phyloP scores from a whole-genome alignment of 2,329 filamentous ascomycete genomes.

The Corinectria fuckeliana region DNA sequence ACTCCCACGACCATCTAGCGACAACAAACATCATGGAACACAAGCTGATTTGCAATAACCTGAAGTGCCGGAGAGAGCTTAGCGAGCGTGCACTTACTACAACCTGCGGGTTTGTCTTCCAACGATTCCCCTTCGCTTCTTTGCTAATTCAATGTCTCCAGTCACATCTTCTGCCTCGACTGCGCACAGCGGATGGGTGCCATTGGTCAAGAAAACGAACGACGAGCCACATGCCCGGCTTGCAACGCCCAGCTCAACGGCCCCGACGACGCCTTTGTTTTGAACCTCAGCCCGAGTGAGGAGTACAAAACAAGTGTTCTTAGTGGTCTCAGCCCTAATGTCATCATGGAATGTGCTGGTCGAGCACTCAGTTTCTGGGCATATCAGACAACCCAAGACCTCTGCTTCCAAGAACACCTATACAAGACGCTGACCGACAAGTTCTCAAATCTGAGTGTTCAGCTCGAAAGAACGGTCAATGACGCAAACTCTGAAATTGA shows the following conservation, averaged over 20 bases:
- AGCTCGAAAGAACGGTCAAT: slow-evolving; percentile 75
- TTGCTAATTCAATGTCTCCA: slow-evolving; percentile 42
- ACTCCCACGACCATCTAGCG: background rate
- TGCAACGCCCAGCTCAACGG: slow-evolving; percentile 73
- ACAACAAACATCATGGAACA: slow-evolving; percentile 72
- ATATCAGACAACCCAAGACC: slow-evolving; percentile 85
- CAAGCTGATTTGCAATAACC: slow-evolving; percentile 77
- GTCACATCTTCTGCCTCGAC: slow-evolving; percentile 83
- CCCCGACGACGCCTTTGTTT: slow-evolving; percentile 76
- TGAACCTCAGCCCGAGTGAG: slow-evolving; percentile 78
- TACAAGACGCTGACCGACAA: slow-evolving; percentile 76
- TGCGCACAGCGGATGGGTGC: slow-evolving; percentile 74
- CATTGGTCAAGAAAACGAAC: slow-evolving; percentile 45
- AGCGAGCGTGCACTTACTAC: slow-evolving; percentile 80
- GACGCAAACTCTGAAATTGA: slow-evolving; percentile 78
- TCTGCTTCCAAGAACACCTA: slow-evolving; percentile 78
- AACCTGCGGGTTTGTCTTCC: slow-evolving; percentile 73
- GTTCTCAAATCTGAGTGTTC: slow-evolving; percentile 66
- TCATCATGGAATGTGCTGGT: slow-evolving; percentile 86
- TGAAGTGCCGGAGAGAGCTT: slow-evolving; percentile 76
- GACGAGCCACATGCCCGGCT: slow-evolving; percentile 71
- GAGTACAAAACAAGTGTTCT: slow-evolving; percentile 90
- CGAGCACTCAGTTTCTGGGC: slow-evolving; percentile 83
- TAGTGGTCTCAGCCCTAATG: slow-evolving; percentile 79
- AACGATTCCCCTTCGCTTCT: background rate